A percentile compares a stretch with the other conserved stretches of the same genome.
Evolutionary conservation across 2,329 filamentous ascomycete genomes (phyloP).

Genomic region (Beauveria asiatica): DNA sequence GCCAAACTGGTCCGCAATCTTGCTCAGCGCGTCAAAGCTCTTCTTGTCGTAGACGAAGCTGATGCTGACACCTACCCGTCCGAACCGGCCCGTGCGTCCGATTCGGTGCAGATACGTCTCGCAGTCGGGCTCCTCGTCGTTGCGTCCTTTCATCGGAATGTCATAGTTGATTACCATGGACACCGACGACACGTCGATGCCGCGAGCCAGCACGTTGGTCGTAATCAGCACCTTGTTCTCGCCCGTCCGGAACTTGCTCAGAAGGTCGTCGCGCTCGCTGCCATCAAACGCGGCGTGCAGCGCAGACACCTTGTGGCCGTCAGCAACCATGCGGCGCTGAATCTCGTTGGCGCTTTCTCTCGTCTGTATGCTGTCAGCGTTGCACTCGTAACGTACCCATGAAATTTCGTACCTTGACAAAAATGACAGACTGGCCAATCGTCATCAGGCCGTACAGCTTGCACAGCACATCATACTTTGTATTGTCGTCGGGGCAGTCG

Average conservation of each 20-base stretch:
- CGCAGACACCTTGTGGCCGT: slow-evolving; percentile 87
- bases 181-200: slow-evolving; percentile 84
- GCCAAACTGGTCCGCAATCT: slow-evolving; percentile 73
- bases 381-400: background rate
- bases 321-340: slow-evolving; percentile 72
- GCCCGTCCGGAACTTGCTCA: slow-evolving; percentile 79
- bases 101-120: slow-evolving; percentile 98
- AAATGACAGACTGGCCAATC: slow-evolving; percentile 95
- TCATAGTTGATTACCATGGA: slow-evolving; percentile 99
- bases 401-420: slow-evolving; percentile 66
- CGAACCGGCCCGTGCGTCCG: slow-evolving; percentile 91
- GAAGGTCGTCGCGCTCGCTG: slow-evolving; percentile 68
- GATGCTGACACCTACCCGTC: slow-evolving; percentile 90
- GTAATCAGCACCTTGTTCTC: slow-evolving; percentile 94
- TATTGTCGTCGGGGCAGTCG: slow-evolving; percentile 72
- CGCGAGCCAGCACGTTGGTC: slow-evolving; percentile 91
- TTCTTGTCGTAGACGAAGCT: slow-evolving; percentile 84
- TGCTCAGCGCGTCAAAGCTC: slow-evolving; percentile 69
- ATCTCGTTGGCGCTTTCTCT: slow-evolving; percentile 81
- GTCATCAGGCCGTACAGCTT: slow-evolving; percentile 95
- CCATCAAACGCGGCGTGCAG: slow-evolving; percentile 86
- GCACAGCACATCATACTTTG: slow-evolving; percentile 83
- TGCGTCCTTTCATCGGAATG: slow-evolving; percentile 64
- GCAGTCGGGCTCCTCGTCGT: slow-evolving; percentile 76
- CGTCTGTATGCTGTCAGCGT: slow-evolving; percentile 42